A percentile compares a stretch with the other conserved stretches of the same genome.
Conservation (phyloP, 2,329 filamentous ascomycete species). For the Teratosphaeria destructans region DNA sequence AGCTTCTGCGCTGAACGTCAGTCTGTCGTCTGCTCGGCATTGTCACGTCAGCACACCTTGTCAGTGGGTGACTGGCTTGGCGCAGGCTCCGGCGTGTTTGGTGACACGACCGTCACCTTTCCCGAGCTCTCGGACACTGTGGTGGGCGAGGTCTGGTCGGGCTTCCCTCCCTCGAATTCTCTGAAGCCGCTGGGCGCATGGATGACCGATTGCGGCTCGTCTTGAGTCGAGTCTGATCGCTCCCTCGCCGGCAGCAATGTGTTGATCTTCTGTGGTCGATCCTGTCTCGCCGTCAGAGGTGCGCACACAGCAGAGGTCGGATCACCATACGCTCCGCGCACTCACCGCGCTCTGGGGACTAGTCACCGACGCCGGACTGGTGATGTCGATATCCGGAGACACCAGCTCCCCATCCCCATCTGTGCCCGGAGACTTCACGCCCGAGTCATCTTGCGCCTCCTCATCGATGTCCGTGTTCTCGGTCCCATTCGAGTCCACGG, state of each 20-base stretch:
- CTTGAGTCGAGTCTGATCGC: slow-evolving; percentile 47
- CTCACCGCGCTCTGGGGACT: background rate
- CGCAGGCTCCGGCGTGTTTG: slow-evolving; percentile 25
- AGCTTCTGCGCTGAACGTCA: background rate
- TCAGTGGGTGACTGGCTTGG: slow-evolving; percentile 15
- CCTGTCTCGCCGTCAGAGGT: slow-evolving; percentile 10
- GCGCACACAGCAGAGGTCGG: slow-evolving; percentile 6
- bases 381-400: slow-evolving; percentile 24
- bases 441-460: slow-evolving; percentile 53
- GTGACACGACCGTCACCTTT: slow-evolving; percentile 24
- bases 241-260: slow-evolving; percentile 31
- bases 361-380: slow-evolving; percentile 18
- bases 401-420: slow-evolving; percentile 10
- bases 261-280: slow-evolving; percentile 35
- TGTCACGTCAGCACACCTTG: slow-evolving; percentile 14
- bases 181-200: slow-evolving; percentile 78
- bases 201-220: slow-evolving; percentile 81
- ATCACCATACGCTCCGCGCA: slow-evolving; percentile 18
- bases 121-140: slow-evolving; percentile 8
- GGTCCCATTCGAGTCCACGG: slow-evolving; percentile 76
- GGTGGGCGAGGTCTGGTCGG: slow-evolving; percentile 7
- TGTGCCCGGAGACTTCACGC: slow-evolving; percentile 17
- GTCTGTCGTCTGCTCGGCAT: background rate
- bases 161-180: slow-evolving; percentile 48
- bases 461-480: slow-evolving; percentile 78